Base-by-base conservation (phyloP, 805 yeast genomes). In the Wickerhamiella sorbophila region DNA sequence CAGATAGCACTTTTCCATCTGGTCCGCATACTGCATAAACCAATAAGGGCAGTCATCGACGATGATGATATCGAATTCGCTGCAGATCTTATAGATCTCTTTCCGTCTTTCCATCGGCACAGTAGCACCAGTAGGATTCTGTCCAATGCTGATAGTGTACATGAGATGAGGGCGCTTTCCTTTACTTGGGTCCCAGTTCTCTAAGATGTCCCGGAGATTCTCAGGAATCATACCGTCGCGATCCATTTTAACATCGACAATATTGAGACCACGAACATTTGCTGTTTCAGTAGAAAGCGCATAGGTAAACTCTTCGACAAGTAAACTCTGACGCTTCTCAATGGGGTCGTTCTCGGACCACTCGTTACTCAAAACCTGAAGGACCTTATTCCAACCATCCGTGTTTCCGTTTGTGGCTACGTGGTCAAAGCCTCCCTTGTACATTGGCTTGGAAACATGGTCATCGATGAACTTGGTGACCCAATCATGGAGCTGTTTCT, bases 41-140 rank as follows among this genome's bases (percentile, higher is more conserved):
- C 79, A 82, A 66, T 83, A 84, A 5, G 94, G 94, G 62, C 84
- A 94, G 57, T 83, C 94, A 61, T 84, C 94, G 42, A 82, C 59
- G 43, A 83, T 75, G 26, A 84, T 55, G 42, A 83, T 56, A 58
- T 82, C 80, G 57, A 77, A 80, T 56, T 76, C 74, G 52, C 69
- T 71, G 41, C 82, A 76, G 38, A 83, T 54, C 31, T 66, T 64
- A 54, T 79, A 77, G 44, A 83, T 65, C 36, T 66, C 66, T 44
- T 60, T 54, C 58, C 85, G 72, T 52, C 85, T 67, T 48, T 70
- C 73, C 4, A 56, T 52, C 27, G 76, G 64, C 57, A 79, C 72
- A 4, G 79, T 72, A 15, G 77, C 69, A 5, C 94, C 93, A 14
- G 86, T 76, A 39, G 94, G 94, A 62, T 84, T 83, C 59, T 84